Evolutionary conservation across 2,329 filamentous ascomycete genomes (phyloP), one percentile per base, ranked within the genome.

Genomic region (Fusarium armeniacum): DNA sequence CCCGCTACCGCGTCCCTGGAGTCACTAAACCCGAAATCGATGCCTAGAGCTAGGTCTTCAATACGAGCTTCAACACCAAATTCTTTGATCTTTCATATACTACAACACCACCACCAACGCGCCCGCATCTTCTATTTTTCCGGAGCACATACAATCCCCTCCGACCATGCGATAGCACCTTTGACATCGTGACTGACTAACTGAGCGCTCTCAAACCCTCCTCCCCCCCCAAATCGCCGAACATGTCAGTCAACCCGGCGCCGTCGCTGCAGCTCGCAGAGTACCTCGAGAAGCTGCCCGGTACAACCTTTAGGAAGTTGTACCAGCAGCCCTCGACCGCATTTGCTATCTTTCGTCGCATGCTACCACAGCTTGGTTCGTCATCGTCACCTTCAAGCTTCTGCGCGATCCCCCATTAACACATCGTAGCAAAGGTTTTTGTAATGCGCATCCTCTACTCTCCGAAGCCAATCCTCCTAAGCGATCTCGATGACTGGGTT

Each of bases 241-340:
- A 67, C 58, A 85, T 86, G 84, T 83, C 84, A 75, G 79, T 79
- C 78, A 80, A 77, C 71, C 77, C 80, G 36, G 70, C 78, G 69
- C 84, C 84, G 62, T 86, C 87, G 67, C 83, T 88, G 65, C 85
- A 87, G 69, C 86, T 90, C 62, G 92, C 95, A 78, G 94, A 98
- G 78, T 98, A 97, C 82, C 90, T 98, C 78, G 94, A 98, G 86
- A 90, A 91, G 78, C 90, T 97, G 76, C 93, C 93, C 51, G 93
- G 94, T 69, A 93, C 92, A 43, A 97, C 93, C 36, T 97, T 98
- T 80, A 89, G 90, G 78, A 92, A 93, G 80, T 87, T 99, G 46
- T 99, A 99, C 85, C 92, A 94, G 82, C 94, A 98, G 84, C 96
- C 96, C 32, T 97, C 95, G 43, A 97, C 96, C 2, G 92, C 94